Evolutionary conservation across 371 early-diverging fungal genomes (phyloP).

Genomic region (Coemansia sp.): DNA sequence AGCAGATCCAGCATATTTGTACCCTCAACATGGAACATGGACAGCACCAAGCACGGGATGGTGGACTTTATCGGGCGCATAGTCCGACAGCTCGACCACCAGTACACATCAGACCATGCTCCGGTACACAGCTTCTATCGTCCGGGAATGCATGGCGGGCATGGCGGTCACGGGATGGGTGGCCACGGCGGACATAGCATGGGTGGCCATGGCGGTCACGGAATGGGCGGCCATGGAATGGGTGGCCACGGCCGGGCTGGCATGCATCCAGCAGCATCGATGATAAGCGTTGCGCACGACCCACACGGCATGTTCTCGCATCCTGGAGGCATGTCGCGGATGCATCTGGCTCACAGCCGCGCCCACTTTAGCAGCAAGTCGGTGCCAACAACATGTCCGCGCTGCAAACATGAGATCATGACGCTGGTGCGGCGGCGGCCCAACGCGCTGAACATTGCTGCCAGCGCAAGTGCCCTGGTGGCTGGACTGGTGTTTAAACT

Average conservation of each 20-base stretch:
- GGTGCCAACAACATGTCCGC: constrained; percentile 35
- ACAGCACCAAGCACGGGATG: constrained; percentile 13
- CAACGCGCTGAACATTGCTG: constrained; percentile 26
- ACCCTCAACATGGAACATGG: constrained; percentile 25
- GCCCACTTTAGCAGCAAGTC: constrained; percentile 38
- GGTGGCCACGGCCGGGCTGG: neutral
- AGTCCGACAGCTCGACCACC: constrained; percentile 21
- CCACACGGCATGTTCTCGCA: constrained; percentile 37
- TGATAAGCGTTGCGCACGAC: constrained; percentile 35
- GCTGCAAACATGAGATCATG: constrained; percentile 29
- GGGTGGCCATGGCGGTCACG: neutral
- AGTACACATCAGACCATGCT: constrained; percentile 20
- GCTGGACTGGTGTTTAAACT: constrained; percentile 23
- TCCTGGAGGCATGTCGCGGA: constrained; percentile 7
- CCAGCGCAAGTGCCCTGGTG: constrained; percentile 30
- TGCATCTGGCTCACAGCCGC: constrained; percentile 13
- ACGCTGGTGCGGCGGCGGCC: constrained; percentile 37
- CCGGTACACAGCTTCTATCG: neutral
- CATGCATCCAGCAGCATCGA: constrained; percentile 8
- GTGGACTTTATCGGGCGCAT: constrained; percentile 22
- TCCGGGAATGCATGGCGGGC: neutral
- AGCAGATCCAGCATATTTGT: constrained; percentile 32
- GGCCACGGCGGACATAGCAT: neutral
- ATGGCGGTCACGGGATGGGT: neutral
- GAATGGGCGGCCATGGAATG: neutral